Evolutionary conservation across 108 stramenopile genomes (phyloP).

Genomic region (Chaetoceros tenuissimus): DNA sequence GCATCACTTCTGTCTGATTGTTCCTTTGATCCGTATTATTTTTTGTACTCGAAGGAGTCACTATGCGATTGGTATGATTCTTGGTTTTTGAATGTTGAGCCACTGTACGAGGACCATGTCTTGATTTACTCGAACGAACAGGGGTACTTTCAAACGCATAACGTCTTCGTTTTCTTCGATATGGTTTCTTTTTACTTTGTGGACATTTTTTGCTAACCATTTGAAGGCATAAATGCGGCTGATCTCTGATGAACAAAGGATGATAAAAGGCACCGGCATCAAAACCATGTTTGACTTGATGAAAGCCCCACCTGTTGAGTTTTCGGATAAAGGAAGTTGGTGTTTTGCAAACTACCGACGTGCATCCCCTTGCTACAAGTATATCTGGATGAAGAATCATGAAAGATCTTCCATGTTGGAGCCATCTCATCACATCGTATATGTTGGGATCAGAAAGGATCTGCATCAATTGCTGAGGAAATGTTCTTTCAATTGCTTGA

Average conservation of each 20-base stretch:
- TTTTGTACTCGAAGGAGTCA: background rate
- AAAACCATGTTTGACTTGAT: constrained; percentile 66
- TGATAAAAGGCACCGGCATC: constrained; percentile 78
- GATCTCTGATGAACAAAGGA: constrained; percentile 52
- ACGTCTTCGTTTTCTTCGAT: no score
- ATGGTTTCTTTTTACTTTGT: constrained; percentile 5
- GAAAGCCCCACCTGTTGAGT: constrained; percentile 80
- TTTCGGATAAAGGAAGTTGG: constrained; percentile 72
- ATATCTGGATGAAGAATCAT: constrained; percentile 52
- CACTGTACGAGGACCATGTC: background rate
- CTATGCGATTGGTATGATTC: background rate
- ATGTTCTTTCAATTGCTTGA: constrained; percentile 31
- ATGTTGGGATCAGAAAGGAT: constrained; percentile 49
- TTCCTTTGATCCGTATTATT: no score
- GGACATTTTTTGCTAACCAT: constrained; percentile 72
- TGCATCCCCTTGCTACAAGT: constrained; percentile 5
- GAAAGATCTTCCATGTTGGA: constrained; percentile 68
- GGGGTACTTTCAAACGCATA: background rate
- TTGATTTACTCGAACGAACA: background rate
- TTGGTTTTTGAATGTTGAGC: background rate
- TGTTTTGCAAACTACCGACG: constrained; percentile 41
- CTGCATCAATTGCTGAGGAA: constrained; percentile 58
- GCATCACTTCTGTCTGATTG: background rate
- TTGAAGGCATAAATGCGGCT: constrained; percentile 49
- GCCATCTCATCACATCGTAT: constrained; percentile 62